Evolutionary conservation across 495 filamentous ascomycete species (phyloP).

Genomic region (Annulohypoxylon stygium): DNA sequence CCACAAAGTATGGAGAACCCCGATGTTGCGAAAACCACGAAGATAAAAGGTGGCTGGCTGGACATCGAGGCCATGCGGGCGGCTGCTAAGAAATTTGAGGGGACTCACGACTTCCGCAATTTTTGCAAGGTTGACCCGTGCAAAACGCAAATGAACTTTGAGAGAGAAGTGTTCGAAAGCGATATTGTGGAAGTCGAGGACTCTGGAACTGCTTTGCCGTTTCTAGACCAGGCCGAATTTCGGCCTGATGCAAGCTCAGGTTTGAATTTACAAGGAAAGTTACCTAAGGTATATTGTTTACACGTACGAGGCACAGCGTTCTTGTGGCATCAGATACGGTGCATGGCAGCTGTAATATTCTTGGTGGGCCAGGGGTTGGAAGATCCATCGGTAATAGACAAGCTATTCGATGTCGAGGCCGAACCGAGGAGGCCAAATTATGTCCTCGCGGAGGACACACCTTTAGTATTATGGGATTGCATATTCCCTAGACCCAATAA

Average conservation of each 20-base stretch:
- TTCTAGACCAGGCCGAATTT: constrained; percentile 50
- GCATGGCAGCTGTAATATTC: constrained; percentile 90
- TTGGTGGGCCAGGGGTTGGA: constrained; percentile 92
- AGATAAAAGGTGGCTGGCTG: constrained; percentile 64
- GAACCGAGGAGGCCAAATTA: constrained; percentile 83
- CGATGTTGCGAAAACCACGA: constrained; percentile 42
- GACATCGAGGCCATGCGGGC: constrained; percentile 88
- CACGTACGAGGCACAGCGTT: constrained; percentile 91
- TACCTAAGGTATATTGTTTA: constrained; percentile 85
- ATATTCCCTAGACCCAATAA: constrained; percentile 73
- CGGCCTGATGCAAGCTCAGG: constrained; percentile 25
- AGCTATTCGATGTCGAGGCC: constrained; percentile 77
- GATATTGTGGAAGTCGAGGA: constrained; percentile 77
- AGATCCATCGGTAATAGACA: constrained; percentile 73
- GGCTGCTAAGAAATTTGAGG: constrained; percentile 83
- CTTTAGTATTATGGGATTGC: constrained; percentile 95
- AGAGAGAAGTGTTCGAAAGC: constrained; percentile 78
- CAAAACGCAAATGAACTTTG: constrained; percentile 88
- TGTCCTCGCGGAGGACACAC: constrained; percentile 88
- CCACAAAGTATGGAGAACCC: constrained; percentile 53
- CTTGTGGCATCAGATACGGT: constrained; percentile 96
- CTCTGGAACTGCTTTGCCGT: constrained; percentile 60
- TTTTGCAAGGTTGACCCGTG: constrained; percentile 91
- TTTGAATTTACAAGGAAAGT: constrained; percentile 19
- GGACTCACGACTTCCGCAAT: constrained; percentile 94